Percentiles rank a stretch among this genome's conserved stretches.
These are phyloP conservation scores for Kalaharituber pfeilii DNA, from an alignment of 2,329 filamentous ascomycete genomes.

Conservation along the genomic window DNA sequence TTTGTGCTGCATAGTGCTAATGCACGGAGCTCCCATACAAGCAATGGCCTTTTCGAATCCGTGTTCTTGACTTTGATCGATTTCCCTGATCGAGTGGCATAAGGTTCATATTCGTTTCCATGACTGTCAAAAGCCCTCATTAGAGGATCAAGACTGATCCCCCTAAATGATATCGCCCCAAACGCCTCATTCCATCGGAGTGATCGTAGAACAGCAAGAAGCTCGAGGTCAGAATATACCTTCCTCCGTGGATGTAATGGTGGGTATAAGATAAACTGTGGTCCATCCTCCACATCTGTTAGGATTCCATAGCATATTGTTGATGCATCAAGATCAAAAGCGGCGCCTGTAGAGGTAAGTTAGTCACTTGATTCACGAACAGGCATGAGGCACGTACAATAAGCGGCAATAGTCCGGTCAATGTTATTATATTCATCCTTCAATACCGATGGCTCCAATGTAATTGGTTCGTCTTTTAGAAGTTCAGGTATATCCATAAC, in stretches of 20 bases:
- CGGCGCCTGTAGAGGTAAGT: slow-evolving; percentile 30
- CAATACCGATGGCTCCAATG: slow-evolving; percentile 30
- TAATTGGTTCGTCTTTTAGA: slow-evolving; percentile 35
- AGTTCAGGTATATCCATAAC: slow-evolving; percentile 42
- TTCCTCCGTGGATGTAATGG: slow-evolving; percentile 35
- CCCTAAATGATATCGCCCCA: slow-evolving; percentile 47
- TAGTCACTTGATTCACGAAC: neutral
- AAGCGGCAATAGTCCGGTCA: slow-evolving; percentile 50
- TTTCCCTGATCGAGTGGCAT: slow-evolving; percentile 41
- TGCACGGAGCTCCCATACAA: slow-evolving; percentile 52
- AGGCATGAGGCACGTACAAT: slow-evolving; percentile 31
- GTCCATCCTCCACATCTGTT: slow-evolving; percentile 46
- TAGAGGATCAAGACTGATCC: slow-evolving; percentile 46
- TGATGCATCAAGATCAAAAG: slow-evolving; percentile 48
- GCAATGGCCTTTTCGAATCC: slow-evolving; percentile 32
- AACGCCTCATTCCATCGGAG: slow-evolving; percentile 56
- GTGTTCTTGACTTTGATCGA: slow-evolving; percentile 30
- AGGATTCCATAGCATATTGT: slow-evolving; percentile 49
- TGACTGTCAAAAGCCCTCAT: slow-evolving; percentile 43
- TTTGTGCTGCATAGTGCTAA: slow-evolving; percentile 47
- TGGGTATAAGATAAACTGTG: slow-evolving; percentile 45
- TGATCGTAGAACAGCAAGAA: slow-evolving; percentile 52
- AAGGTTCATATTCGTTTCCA: slow-evolving; percentile 45
- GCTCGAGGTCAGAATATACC: slow-evolving; percentile 42
- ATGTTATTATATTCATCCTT: slow-evolving; percentile 45